Percentiles rank a stretch among this genome's conserved stretches.
phyloP scores from a whole-genome alignment of 345 rosid species.

The Rhodomyrtus tomentosa region DNA sequence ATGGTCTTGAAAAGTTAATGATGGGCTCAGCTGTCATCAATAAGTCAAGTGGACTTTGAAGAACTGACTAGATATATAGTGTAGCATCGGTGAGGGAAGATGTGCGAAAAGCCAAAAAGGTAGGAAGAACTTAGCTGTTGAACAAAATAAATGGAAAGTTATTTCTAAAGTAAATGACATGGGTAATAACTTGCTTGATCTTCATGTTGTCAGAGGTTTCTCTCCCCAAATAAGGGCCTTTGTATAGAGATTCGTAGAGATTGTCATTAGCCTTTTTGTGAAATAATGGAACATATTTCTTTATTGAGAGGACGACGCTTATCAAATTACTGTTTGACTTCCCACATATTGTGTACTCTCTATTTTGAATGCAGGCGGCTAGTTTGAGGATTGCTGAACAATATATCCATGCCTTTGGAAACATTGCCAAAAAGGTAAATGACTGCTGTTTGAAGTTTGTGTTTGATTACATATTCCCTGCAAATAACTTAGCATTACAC shows the following conservation, averaged over 20 bases:
- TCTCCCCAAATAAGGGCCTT: background rate
- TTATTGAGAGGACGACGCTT: background rate
- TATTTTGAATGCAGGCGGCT: slow-evolving; percentile 54
- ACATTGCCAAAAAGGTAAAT: slow-evolving; percentile 83
- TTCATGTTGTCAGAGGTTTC: background rate
- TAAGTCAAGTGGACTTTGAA: background rate
- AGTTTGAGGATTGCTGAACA: slow-evolving; percentile 81
- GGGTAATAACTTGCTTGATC: background rate
- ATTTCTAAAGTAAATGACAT: background rate
- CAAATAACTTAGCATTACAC: background rate
- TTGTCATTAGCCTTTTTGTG: background rate
- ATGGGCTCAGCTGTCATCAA: background rate
- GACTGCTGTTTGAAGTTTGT: background rate
- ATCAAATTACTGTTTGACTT: background rate
- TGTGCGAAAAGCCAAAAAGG: background rate
- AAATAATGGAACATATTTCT: background rate
- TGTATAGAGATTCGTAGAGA: background rate
- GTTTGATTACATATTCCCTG: background rate
- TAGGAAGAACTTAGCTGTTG: background rate
- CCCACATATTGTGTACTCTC: background rate
- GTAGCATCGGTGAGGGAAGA: background rate
- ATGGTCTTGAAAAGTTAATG: background rate
- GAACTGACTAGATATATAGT: background rate
- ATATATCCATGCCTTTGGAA: slow-evolving; percentile 69
- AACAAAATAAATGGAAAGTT: background rate